phyloP scores from a whole-genome alignment of 306 rosid genomes.

The Prosopis cineraria region DNA sequence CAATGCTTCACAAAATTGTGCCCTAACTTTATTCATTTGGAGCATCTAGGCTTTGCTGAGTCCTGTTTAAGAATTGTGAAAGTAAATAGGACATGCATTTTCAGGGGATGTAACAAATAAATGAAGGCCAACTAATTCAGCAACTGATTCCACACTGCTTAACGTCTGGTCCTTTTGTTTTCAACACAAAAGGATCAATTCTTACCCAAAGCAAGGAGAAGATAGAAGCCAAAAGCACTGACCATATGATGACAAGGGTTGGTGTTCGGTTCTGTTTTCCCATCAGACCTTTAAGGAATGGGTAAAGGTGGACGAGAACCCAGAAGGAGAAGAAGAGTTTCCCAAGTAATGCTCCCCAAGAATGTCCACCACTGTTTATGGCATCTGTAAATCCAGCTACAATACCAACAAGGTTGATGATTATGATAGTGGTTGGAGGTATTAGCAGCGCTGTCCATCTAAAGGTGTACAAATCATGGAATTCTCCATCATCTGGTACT shows the following conservation, averaged over 20 bases:
- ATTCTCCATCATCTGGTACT: slow-evolving; percentile 78
- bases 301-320: slow-evolving; percentile 93
- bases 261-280: slow-evolving; percentile 97
- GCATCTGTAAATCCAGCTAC: slow-evolving; percentile 97
- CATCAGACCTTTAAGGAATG: slow-evolving; percentile 97
- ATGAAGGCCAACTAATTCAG: slow-evolving; percentile 41
- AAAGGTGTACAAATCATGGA: slow-evolving; percentile 72
- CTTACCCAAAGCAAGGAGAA: slow-evolving; percentile 98
- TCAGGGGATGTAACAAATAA: not conserved
- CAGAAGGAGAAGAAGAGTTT: slow-evolving; percentile 91
- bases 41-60: slow-evolving; percentile 3
- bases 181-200: slow-evolving; percentile 87
- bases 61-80: not conserved
- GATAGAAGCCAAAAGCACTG: slow-evolving; percentile 94
- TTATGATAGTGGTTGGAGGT: slow-evolving; percentile 84
- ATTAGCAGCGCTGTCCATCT: slow-evolving; percentile 88
- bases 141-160: slow-evolving; percentile 94
- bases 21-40: slow-evolving; percentile 18
- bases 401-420: slow-evolving; percentile 84
- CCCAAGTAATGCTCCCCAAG: slow-evolving; percentile 91
- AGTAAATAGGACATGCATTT: slow-evolving; percentile 17
- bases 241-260: slow-evolving; percentile 90
- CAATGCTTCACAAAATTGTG: slow-evolving; percentile 19
- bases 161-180: slow-evolving; percentile 87
- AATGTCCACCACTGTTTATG: slow-evolving; percentile 83